A percentile compares a stretch with the other conserved stretches of the same genome.
Conservation (phyloP, 306 rosid genomes). For the Ceratonia siliqua region DNA sequence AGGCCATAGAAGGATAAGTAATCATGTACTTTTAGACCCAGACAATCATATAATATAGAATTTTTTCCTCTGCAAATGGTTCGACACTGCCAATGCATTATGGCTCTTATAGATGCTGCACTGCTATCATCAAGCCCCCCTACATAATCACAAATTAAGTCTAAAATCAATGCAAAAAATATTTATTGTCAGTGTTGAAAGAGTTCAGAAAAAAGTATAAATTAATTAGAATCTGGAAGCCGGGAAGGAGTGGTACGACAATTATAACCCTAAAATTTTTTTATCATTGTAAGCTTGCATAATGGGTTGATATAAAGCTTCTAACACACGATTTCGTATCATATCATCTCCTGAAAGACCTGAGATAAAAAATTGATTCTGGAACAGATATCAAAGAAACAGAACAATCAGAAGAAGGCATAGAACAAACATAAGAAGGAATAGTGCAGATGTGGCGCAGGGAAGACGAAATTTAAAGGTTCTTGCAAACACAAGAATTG, state of each 20-base stretch:
- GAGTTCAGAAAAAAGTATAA: neutral
- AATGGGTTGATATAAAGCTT: constrained; percentile 75
- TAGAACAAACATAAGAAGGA: neutral
- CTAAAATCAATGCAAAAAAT: constrained; percentile 18
- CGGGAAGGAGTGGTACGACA: constrained; percentile 95
- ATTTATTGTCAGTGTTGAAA: constrained; percentile 29
- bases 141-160: constrained; percentile 45
- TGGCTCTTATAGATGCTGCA: constrained; percentile 99
- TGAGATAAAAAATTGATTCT: constrained; percentile 98
- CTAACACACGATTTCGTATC: constrained; percentile 86
- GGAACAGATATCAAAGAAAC: constrained; percentile 48
- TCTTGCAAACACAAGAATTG: no score
- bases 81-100: constrained; percentile 98
- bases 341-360: constrained; percentile 90
- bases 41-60: constrained; percentile 69
- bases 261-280: constrained; percentile 84
- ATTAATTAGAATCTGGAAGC: constrained; percentile 78
- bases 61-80: constrained; percentile 86
- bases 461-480: no score
- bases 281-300: constrained; percentile 83
- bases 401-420: constrained; percentile 39
- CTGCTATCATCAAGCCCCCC: constrained; percentile 99
- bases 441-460: no score
- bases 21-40: constrained; percentile 78
- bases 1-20: constrained; percentile 95